Evolutionary conservation across 768 basidiomycete genomes (phyloP), one percentile per base, ranked within the genome.

Genomic region (Hemileccinum impolitum): DNA sequence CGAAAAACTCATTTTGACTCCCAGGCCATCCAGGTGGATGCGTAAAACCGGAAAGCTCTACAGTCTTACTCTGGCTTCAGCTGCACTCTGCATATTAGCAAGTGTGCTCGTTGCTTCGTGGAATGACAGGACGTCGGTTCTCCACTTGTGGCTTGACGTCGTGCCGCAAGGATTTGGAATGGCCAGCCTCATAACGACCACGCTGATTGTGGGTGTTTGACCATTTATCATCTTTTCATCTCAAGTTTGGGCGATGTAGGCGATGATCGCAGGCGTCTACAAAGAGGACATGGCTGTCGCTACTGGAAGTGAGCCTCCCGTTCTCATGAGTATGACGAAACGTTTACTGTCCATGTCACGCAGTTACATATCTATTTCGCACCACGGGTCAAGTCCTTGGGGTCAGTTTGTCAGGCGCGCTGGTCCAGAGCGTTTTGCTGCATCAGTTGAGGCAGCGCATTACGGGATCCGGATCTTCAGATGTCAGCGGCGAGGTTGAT

Each of bases 371-470:
- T 69, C 75, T 96, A 40, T 95, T 94, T 75, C 76, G 94, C 54
- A 94, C 92, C 8, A 88, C 90, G 15, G 94, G 94, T 3, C 95
- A 97, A 73, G 96, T 96, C 19, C 77, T 97, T 47, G 96, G 95
- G 31, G 95, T 99, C 46, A 89, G 90, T 59, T 72, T 94, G 39
- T 85, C 84, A 57, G 90, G 92, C 18, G 86, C 91, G 0, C 66
- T 98, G 23, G 71, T 94, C 28, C 95, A 99, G 68, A 78, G 80
- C 6, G 76, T 95, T 31, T 75, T 99, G 35, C 70, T 84, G 25
- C 67, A 73, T 41, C 81, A 89, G 61, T 73, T 99, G 47, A 79
- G 80, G 48, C 69, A 76, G 52, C 78, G 84, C 44, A 94, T 99
- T 57, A 78, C 75, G 6, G 94, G 90, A 1, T 83, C 87, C 39